Conservation (phyloP, 768 basidiomycete genomes). For the Kwoniella mangroviensis region DNA sequence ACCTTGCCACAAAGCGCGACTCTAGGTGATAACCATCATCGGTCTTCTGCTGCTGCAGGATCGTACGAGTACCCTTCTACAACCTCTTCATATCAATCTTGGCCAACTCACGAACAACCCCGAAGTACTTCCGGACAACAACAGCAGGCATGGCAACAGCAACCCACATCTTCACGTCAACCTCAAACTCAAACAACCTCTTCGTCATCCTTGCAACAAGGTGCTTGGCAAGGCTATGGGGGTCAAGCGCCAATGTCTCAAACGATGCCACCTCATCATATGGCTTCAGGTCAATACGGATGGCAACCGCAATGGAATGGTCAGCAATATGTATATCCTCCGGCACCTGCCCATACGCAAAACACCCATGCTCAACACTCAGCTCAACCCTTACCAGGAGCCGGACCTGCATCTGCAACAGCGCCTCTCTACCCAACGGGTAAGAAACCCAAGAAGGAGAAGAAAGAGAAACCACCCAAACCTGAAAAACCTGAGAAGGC, state of each 20-base stretch:
- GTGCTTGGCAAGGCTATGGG: slow-evolving; percentile 27
- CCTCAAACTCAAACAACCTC: slow-evolving; percentile 11
- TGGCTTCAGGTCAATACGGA: slow-evolving; percentile 30
- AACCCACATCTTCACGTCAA: slow-evolving; percentile 8
- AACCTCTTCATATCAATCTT: slow-evolving; percentile 12
- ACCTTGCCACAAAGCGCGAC: slow-evolving; percentile 19
- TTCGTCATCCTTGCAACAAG: slow-evolving; percentile 18
- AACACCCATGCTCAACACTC: slow-evolving; percentile 16
- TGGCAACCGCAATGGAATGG: slow-evolving; percentile 34
- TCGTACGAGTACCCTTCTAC: slow-evolving; percentile 20
- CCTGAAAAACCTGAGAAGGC: slow-evolving; percentile 15
- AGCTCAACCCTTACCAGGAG: slow-evolving; percentile 14
- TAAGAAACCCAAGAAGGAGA: slow-evolving; percentile 33
- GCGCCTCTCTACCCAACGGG: slow-evolving; percentile 5
- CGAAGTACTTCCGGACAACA: slow-evolving; percentile 6
- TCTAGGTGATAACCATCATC: slow-evolving; percentile 19
- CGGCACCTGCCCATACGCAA: slow-evolving; percentile 25
- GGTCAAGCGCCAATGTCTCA: slow-evolving; percentile 26
- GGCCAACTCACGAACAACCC: slow-evolving; percentile 25
- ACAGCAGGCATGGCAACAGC: slow-evolving; percentile 26
- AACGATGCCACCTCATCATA: slow-evolving; percentile 31
- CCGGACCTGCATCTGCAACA: slow-evolving; percentile 4
- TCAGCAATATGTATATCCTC: slow-evolving; percentile 30
- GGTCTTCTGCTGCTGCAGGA: neutral
- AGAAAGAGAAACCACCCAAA: slow-evolving; percentile 32